These are phyloP conservation scores for Annulohypoxylon truncatum DNA, from an alignment of 2,329 filamentous ascomycete genomes.

Conservation along the genomic window DNA sequence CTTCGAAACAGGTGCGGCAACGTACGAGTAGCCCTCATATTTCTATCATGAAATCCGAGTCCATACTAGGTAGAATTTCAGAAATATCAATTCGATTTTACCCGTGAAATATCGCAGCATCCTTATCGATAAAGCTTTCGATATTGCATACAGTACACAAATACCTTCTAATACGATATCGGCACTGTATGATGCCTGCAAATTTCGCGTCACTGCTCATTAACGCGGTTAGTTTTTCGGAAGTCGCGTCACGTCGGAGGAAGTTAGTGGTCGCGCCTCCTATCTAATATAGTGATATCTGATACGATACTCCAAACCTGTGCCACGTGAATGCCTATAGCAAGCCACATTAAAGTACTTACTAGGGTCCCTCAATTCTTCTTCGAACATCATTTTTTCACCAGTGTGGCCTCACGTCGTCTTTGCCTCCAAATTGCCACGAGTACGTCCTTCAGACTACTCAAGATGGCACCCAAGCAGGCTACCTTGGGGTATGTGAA, in stretches of 20 bases:
- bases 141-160: not conserved
- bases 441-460: slow-evolving; percentile 42
- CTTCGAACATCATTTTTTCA: slow-evolving; percentile 17
- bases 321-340: slow-evolving; percentile 13
- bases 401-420: slow-evolving; percentile 46
- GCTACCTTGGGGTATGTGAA: slow-evolving; percentile 52
- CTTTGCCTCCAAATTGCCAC: slow-evolving; percentile 42
- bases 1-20: slow-evolving; percentile 19
- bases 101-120: too few species aligned
- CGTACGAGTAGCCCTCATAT: slow-evolving; percentile 24
- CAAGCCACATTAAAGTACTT: slow-evolving; percentile 10
- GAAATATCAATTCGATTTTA: too few species aligned
- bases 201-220: slow-evolving; percentile 43
- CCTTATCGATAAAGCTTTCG: slow-evolving; percentile 38
- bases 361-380: not conserved
- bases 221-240: slow-evolving; percentile 40
- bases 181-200: slow-evolving; percentile 32
- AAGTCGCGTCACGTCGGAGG: slow-evolving; percentile 35
- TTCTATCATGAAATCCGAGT: not conserved
- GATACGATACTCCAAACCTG: slow-evolving; percentile 19
- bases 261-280: slow-evolving; percentile 20
- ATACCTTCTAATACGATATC: not conserved
- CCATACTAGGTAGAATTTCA: too few species aligned
- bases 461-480: slow-evolving; percentile 51
- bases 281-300: slow-evolving; percentile 3